Base-by-base conservation (phyloP, 345 rosid species). In the Mangifera indica region DNA sequence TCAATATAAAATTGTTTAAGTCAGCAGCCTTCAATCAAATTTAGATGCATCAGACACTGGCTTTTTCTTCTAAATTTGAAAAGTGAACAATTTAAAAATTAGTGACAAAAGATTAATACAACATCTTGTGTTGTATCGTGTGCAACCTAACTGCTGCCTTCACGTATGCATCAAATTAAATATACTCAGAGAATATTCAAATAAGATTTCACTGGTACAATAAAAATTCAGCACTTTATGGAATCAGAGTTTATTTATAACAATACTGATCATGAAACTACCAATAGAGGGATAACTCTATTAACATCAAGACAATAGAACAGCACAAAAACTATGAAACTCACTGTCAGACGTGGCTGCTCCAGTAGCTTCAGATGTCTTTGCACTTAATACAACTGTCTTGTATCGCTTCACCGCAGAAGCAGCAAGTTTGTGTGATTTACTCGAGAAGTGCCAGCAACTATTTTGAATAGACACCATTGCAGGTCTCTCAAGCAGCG, bases 321-420 rank as follows among this genome's bases (percentile, higher is more conserved):
- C n/a, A 14, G 20, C 0, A 60, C 11, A 32, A 12, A n/a, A 18
- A 49, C 44, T 66, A 60, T 49, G 77, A 71, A 34, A 69, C 87
- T 68, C 51, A 90, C 93, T 93, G 48, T 81, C 87, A 61, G 84
- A 79, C 77, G 82, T 85, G 69, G 79, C 78, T 10, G 84, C 42
- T 15, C 73, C 75, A 21, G 85, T 52, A 66, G 85, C 71, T 65
- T 85, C 91, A 60, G 89, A 73, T 55, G 91, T 75, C 74, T 84
- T 85, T 2, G 78, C 82, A 72, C 84, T 79, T 0, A 81, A 80
- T 13, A 76, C 77, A 11, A 77, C 66, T 20, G 79, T 56, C 18
- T 57, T 69, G 14, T 76, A 78, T 26, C 67, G 72, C 76, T 32
- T 84, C 37, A 34, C 61, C 5, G 81, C 70, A 48, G 76, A 56